Base-by-base conservation (phyloP, 345 rosid genomes). In the Populus simonii region DNA sequence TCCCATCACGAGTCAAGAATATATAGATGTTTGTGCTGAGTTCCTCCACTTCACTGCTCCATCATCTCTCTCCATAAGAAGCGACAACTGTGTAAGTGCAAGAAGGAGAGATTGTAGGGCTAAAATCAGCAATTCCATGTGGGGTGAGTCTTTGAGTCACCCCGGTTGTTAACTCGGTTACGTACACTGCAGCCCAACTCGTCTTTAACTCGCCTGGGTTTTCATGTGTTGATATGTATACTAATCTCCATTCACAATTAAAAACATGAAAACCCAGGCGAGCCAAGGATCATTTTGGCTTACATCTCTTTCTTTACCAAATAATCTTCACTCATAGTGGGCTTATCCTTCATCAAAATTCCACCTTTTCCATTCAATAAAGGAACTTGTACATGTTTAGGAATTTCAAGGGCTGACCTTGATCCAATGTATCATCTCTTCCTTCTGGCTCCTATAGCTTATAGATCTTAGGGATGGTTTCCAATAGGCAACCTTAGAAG, bases 151-250 rank as follows among this genome's bases (percentile, higher is more conserved):
- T 66, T 69, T 85, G 92, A 49, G 94, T 92, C n/a, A 82, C 67
- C 25, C 93, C 92, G 6, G 90, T 91, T 35, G 51, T 45, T 38
- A 94, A 57, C 47, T 93, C 83, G 65, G 97, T 90, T 1, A 90
- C 87, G 89, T 91, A 94, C 27, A 91, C 93, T 1, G 97, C 97
- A 3, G 97, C 73, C 97, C 92, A 94, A 57, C 97, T 88, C 8
- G 91, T 66, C 66, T 97, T 86, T 1, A 94, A 94, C 79, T 80
- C 71, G 53, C 88, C 87, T 1, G 97, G 67, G 71, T 92, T 80
- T 81, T 94, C 92, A 69, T 93, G 97, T 1, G 97, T 94, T 0
- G 98, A 94, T 39, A 94, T 92, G 81, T 91, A 93, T 23, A 94
- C 78, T 17, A 92, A 31, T 31, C 33, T 31, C 33, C 33, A 31